Conservation (phyloP, 495 filamentous ascomycete species). For the Talaromyces wortmannii region DNA sequence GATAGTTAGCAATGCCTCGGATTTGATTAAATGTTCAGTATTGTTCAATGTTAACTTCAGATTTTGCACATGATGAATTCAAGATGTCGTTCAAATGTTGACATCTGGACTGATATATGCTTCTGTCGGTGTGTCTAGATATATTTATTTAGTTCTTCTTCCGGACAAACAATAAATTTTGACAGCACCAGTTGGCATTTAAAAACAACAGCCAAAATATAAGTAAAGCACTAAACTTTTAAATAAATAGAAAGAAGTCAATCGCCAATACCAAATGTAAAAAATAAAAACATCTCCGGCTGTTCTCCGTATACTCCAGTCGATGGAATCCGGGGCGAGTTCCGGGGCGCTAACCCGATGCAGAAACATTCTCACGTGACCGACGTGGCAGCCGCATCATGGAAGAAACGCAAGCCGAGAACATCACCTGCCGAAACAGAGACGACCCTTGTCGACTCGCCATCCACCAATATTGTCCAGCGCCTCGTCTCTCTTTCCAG, state of each 20-base stretch:
- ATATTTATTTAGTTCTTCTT: no score
- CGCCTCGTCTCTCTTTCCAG: not conserved
- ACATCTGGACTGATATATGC: not conserved
- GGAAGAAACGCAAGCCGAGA: not conserved
- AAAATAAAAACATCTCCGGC: not conserved
- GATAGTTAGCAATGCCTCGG: no score
- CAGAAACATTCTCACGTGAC: not conserved
- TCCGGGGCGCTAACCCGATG: constrained; percentile 2
- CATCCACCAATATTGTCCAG: not conserved
- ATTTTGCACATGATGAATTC: not conserved
- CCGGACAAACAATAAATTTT: no score
- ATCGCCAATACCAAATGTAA: not conserved
- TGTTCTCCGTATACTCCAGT: not conserved
- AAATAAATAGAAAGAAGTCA: not conserved
- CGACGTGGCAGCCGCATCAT: constrained; percentile 3
- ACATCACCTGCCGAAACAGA: constrained; percentile 5
- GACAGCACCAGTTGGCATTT: no score
- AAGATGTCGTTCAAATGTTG: no score
- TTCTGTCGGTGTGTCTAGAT: not conserved
- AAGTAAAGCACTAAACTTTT: not conserved
- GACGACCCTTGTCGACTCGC: not conserved
- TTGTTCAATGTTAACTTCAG: constrained; percentile 1
- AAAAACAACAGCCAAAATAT: no score
- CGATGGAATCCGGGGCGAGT: not conserved
- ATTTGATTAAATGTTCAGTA: not conserved